A percentile compares a stretch with the other conserved stretches of the same genome.
phyloP scores from a whole-genome alignment of 2,329 filamentous ascomycete species.

The Chaetomium globosum region DNA sequence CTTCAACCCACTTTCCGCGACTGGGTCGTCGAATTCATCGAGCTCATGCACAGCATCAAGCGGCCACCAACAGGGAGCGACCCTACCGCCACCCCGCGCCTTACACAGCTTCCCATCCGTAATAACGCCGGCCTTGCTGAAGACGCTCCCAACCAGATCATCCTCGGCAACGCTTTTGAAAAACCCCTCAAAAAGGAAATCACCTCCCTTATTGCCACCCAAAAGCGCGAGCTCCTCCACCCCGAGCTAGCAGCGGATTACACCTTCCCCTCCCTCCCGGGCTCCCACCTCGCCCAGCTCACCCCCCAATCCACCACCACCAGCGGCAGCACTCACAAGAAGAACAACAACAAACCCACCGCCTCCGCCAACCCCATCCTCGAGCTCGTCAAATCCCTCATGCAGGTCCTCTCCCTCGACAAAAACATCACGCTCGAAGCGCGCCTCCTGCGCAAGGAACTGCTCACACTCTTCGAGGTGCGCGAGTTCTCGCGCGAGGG shows the following conservation, averaged over 20 bases:
- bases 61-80: slow-evolving; percentile 59
- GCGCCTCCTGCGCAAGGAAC: slow-evolving; percentile 81
- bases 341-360: slow-evolving; percentile 8
- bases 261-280: slow-evolving; percentile 77
- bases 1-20: slow-evolving; percentile 85
- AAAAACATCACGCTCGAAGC: slow-evolving; percentile 89
- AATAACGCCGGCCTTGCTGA: slow-evolving; percentile 59
- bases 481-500: slow-evolving; percentile 89
- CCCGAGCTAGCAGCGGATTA: slow-evolving; percentile 87
- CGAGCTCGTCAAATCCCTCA: slow-evolving; percentile 88
- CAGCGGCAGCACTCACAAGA: slow-evolving; percentile 20
- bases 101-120: slow-evolving; percentile 64
- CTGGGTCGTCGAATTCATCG: slow-evolving; percentile 92
- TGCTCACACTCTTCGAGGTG: slow-evolving; percentile 88
- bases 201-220: slow-evolving; percentile 74
- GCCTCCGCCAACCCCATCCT: slow-evolving; percentile 70
- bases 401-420: slow-evolving; percentile 89
- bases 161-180: slow-evolving; percentile 81
- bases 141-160: slow-evolving; percentile 60
- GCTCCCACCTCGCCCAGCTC: slow-evolving; percentile 62
- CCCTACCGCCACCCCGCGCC: slow-evolving; percentile 55
- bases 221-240: slow-evolving; percentile 86
- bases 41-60: slow-evolving; percentile 89
- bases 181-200: slow-evolving; percentile 91
- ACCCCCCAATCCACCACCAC: slow-evolving; percentile 31